Evolutionary conservation across 768 basidiomycete species (phyloP).

Genomic region (Neoboletus brunneissimus): DNA sequence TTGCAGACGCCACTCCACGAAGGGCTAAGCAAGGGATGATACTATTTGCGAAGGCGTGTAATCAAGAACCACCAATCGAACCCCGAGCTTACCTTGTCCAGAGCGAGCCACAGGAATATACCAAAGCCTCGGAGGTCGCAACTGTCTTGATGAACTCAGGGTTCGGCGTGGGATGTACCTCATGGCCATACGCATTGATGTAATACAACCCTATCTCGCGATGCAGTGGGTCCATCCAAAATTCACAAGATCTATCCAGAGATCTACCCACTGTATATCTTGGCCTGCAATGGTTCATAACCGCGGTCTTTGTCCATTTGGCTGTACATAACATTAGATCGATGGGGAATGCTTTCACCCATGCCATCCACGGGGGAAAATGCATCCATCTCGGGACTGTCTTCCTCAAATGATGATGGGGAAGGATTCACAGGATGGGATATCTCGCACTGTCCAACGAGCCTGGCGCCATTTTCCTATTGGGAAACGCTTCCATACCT

Average conservation of each 20-base stretch:
- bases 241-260: constrained; percentile 10
- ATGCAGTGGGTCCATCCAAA: constrained; percentile 2
- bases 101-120: constrained; percentile 92
- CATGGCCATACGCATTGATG: constrained; percentile 88
- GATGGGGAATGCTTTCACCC: constrained; percentile 44
- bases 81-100: constrained; percentile 74
- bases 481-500: constrained; percentile 3
- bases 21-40: constrained; percentile 92
- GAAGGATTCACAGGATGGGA: constrained; percentile 68
- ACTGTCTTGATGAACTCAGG: constrained; percentile 71
- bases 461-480: constrained; percentile 69
- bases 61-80: constrained; percentile 6
- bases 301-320: constrained; percentile 45
- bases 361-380: constrained; percentile 54
- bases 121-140: constrained; percentile 58
- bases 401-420: constrained; percentile 30
- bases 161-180: constrained; percentile 89
- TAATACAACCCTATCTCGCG: constrained; percentile 65
- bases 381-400: constrained; percentile 33
- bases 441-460: constrained; percentile 92
- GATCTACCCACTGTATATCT: constrained; percentile 57
- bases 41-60: constrained; percentile 35
- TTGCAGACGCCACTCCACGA: constrained; percentile 71
- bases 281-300: constrained; percentile 56
- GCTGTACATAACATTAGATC: constrained; percentile 66